phyloP scores from a whole-genome alignment of 192 early-diverging fungal genomes.

The Coemansia sp. region DNA sequence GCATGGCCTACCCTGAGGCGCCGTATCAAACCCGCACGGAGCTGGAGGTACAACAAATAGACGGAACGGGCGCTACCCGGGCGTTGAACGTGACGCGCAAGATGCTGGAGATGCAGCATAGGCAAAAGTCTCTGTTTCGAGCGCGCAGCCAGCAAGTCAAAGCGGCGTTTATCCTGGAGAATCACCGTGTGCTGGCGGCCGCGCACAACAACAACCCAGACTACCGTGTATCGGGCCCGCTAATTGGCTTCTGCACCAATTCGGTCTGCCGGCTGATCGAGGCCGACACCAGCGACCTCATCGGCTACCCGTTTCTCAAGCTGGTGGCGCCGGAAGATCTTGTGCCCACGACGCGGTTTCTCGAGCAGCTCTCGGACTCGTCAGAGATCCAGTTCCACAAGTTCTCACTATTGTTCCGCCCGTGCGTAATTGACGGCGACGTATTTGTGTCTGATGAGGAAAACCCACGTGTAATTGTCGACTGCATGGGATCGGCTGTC shows the following conservation, averaged over 20 bases:
- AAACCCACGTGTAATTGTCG: conserved; percentile 33
- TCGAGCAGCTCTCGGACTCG: conserved; percentile 27
- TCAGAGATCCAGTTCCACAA: conserved; percentile 35
- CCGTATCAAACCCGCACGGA: background rate
- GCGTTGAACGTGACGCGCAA: background rate
- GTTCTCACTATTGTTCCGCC: conserved; percentile 35
- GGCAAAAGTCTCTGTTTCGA: conserved; percentile 18
- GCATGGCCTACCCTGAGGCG: background rate
- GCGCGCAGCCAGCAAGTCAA: conserved; percentile 24
- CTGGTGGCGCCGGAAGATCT: conserved; percentile 45
- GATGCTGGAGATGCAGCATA: conserved; percentile 3
- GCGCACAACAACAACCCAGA: background rate
- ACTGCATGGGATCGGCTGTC: too few species aligned
- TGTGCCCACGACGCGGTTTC: conserved; percentile 24
- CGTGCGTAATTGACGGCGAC: conserved; percentile 42
- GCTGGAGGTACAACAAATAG: background rate
- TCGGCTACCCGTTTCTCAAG: conserved; percentile 38
- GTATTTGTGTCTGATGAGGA: conserved; percentile 19
- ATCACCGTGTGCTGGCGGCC: background rate
- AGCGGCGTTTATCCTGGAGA: conserved; percentile 35
- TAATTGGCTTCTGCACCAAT: conserved; percentile 35
- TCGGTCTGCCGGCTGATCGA: conserved; percentile 35
- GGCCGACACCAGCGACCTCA: conserved; percentile 32
- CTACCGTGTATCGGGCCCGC: conserved; percentile 12
- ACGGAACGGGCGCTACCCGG: background rate